phyloP scores from a whole-genome alignment of 2,329 filamentous ascomycete genomes.

The Lasiodiplodia sp. region DNA sequence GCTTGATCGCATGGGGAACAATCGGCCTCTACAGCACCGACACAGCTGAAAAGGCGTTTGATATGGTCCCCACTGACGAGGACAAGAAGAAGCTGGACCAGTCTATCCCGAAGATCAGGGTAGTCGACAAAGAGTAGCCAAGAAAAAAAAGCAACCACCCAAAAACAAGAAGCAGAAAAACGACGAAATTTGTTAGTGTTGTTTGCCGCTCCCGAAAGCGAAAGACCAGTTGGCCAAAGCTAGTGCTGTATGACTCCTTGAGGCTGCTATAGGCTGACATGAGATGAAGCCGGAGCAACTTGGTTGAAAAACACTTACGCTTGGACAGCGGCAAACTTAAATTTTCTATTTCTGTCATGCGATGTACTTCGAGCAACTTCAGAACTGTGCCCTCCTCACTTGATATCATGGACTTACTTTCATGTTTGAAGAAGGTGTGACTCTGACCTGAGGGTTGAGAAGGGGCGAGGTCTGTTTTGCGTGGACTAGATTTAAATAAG shows the following conservation, averaged over 20 bases:
- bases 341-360: neutral
- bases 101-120: constrained; percentile 67
- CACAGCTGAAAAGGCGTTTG: constrained; percentile 74
- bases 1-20: constrained; percentile 77
- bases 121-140: constrained; percentile 58
- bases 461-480: neutral
- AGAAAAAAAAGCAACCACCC: constrained; percentile 52
- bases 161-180: neutral
- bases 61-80: constrained; percentile 73
- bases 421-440: neutral
- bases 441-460: neutral
- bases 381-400: neutral
- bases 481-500: neutral
- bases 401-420: neutral
- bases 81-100: constrained; percentile 73
- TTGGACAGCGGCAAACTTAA: neutral
- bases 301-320: neutral
- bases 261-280: neutral
- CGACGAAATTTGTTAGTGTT: neutral
- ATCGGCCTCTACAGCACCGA: constrained; percentile 78
- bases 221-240: neutral
- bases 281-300: neutral
- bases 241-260: neutral
- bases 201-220: neutral
- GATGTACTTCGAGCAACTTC: neutral